phyloP scores from a whole-genome alignment of 768 basidiomycete genomes.

The Butyriboletus loyo region DNA sequence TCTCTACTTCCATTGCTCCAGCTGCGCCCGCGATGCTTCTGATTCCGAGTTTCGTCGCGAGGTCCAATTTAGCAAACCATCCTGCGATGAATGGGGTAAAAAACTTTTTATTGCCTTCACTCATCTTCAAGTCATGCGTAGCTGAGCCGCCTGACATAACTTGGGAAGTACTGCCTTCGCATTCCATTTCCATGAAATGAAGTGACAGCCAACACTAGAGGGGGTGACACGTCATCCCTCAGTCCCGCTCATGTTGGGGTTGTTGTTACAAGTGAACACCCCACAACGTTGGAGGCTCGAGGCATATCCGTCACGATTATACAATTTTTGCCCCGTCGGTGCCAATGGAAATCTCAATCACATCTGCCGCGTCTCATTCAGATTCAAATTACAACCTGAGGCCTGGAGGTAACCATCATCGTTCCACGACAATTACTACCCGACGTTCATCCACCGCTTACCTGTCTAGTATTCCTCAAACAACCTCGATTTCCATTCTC shows the following conservation, averaged over 20 bases:
- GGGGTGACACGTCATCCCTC: background rate
- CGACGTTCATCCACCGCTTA: background rate
- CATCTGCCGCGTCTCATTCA: background rate
- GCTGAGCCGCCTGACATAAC: too few species aligned
- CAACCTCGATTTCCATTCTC: constrained; percentile 12
- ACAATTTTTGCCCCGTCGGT: background rate
- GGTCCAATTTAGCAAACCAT: too few species aligned
- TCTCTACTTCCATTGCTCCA: too few species aligned
- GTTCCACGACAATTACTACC: background rate
- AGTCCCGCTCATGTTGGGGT: background rate
- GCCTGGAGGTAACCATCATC: background rate
- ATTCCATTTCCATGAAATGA: background rate
- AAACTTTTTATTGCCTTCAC: too few species aligned
- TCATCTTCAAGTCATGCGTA: too few species aligned
- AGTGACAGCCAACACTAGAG: background rate
- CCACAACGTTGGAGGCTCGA: constrained; percentile 1
- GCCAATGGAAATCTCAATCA: background rate
- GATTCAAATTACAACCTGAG: background rate
- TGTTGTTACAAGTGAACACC: background rate
- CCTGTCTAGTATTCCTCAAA: background rate
- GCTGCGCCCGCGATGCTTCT: too few species aligned
- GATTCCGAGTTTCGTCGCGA: too few species aligned
- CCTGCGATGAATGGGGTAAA: too few species aligned
- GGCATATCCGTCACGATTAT: background rate
- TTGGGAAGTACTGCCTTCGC: too few species aligned